Conservation (phyloP, 495 filamentous ascomycete species). For the Xylaria cubensis region DNA sequence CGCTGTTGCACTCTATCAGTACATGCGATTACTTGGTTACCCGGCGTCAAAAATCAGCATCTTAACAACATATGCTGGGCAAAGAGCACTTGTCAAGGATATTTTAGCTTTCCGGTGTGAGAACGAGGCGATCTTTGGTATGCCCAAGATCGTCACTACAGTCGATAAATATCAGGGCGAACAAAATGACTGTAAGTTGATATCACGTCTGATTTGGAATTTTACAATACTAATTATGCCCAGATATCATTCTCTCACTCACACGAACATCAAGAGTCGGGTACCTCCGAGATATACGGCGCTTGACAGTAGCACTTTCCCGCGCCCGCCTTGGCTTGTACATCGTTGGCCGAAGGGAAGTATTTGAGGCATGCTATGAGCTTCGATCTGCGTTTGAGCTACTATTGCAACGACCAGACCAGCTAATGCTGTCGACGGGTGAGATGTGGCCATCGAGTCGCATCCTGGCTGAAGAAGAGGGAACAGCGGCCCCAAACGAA, state of each 20-base stretch:
- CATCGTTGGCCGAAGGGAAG: conserved; percentile 85
- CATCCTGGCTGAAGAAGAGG: conserved; percentile 62
- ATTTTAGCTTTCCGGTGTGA: conserved; percentile 85
- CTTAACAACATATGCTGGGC: conserved; percentile 93
- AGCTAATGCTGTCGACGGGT: conserved; percentile 78
- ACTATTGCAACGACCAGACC: conserved; percentile 74
- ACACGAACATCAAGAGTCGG: conserved; percentile 89
- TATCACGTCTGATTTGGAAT: neutral
- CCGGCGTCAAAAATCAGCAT: conserved; percentile 91
- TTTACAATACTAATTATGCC: conserved; percentile 34
- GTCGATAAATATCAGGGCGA: conserved; percentile 99
- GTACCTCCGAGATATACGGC: conserved; percentile 91
- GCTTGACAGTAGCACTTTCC: conserved; percentile 95
- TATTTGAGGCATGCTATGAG: conserved; percentile 90
- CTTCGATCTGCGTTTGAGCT: conserved; percentile 82
- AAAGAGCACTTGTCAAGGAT: conserved; percentile 88
- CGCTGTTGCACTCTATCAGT: conserved; percentile 92
- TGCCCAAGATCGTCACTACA: conserved; percentile 89
- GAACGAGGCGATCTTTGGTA: conserved; percentile 83
- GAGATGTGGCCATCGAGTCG: conserved; percentile 83
- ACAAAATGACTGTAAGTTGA: conserved; percentile 92
- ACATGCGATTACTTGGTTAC: conserved; percentile 97
- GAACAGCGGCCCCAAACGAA: conserved; percentile 55
- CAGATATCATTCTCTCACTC: conserved; percentile 91
- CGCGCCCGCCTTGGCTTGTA: conserved; percentile 92